phyloP scores from a whole-genome alignment of 257 asterid genomes.

The Eucommia ulmoides region DNA sequence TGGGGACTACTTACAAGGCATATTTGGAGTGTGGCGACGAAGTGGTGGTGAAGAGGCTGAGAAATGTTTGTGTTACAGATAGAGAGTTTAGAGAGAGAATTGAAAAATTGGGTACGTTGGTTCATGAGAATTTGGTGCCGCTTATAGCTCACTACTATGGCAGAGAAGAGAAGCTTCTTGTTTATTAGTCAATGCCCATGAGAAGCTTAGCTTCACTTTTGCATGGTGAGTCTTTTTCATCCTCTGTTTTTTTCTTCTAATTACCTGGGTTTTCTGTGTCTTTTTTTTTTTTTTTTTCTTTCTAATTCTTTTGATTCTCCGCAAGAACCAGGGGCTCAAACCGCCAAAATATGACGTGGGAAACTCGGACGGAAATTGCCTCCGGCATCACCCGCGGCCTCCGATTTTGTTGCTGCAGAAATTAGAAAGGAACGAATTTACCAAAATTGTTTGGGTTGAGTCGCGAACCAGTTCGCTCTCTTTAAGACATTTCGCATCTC shows the following conservation, averaged over 20 bases:
- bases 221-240: constrained; percentile 52
- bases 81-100: constrained; percentile 68
- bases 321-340: too few relatives aligned
- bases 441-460: too few relatives aligned
- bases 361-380: too few relatives aligned
- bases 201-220: constrained; percentile 93
- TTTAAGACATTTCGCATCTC: too few relatives aligned
- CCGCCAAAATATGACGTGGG: too few relatives aligned
- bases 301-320: too few relatives aligned
- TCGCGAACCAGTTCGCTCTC: too few relatives aligned
- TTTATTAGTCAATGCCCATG: constrained; percentile 71
- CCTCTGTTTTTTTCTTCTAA: background rate
- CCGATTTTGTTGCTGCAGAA: too few relatives aligned
- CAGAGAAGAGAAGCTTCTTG: constrained; percentile 74
- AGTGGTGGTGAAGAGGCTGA: constrained; percentile 83
- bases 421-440: too few relatives aligned
- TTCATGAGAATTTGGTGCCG: constrained; percentile 68
- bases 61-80: constrained; percentile 58
- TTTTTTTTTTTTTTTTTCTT: constrained; percentile 1
- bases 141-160: constrained; percentile 66
- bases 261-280: background rate
- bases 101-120: constrained; percentile 66
- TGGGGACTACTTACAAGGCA: constrained; percentile 89
- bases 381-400: too few relatives aligned
- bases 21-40: constrained; percentile 50